Conservation (phyloP, 371 early-diverging fungal species). For the Rhizopus arrhizus region DNA sequence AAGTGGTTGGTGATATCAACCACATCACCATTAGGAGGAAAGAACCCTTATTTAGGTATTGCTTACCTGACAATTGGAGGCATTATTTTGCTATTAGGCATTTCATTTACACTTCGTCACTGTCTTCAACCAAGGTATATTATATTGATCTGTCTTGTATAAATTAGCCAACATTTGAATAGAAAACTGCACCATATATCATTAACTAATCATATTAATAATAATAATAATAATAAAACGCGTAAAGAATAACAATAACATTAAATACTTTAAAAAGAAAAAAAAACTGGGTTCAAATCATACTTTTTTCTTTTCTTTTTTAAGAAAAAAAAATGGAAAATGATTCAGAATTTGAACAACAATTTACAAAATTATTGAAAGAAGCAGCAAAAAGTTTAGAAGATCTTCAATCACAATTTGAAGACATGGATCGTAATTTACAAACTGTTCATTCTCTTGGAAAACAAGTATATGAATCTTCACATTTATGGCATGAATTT, state of each 20-base stretch:
- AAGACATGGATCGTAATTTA: slow-evolving; percentile 2
- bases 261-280: no score
- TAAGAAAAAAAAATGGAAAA: slow-evolving; percentile 2
- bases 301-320: slow-evolving; percentile 2
- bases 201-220: slow-evolving; percentile 37
- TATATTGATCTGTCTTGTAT: no score
- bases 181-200: slow-evolving; percentile 91
- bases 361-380: not conserved
- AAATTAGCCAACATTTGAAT: slow-evolving; percentile 13
- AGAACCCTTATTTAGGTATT: slow-evolving; percentile 92
- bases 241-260: no score
- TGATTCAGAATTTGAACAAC: slow-evolving; percentile 1
- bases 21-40: slow-evolving; percentile 90
- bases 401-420: not conserved
- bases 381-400: slow-evolving; percentile 3
- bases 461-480: not conserved
- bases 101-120: slow-evolving; percentile 84
- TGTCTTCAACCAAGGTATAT: slow-evolving; percentile 83
- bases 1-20: slow-evolving; percentile 92
- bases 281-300: not conserved
- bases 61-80: slow-evolving; percentile 91
- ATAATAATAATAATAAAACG: no score
- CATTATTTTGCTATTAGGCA: slow-evolving; percentile 81
- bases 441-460: slow-evolving; percentile 3
- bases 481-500: not conserved